phyloP scores from a whole-genome alignment of 345 rosid genomes.

The Eucalyptus dawsonii region DNA sequence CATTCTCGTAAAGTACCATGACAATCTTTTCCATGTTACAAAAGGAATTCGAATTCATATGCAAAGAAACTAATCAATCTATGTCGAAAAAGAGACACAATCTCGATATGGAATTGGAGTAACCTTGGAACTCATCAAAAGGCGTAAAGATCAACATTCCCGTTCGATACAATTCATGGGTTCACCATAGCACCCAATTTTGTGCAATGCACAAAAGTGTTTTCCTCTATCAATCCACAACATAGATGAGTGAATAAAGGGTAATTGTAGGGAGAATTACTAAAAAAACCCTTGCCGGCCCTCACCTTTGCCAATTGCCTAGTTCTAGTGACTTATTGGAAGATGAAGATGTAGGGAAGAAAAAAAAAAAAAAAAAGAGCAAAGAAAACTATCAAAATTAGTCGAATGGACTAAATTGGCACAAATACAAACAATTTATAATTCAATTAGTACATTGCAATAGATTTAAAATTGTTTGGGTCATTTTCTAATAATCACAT shows the following conservation, averaged over 20 bases:
- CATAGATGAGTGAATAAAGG: neutral
- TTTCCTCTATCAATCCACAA: neutral
- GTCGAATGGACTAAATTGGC: fast-evolving
- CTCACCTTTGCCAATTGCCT: neutral
- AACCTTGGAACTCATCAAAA: neutral
- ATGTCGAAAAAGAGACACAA: neutral
- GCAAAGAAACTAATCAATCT: neutral
- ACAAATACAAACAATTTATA: neutral
- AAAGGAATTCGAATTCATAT: neutral
- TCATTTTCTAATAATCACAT: neutral
- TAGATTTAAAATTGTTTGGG: neutral
- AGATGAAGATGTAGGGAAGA: neutral
- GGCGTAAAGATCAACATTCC: neutral
- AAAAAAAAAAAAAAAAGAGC: too few relatives aligned
- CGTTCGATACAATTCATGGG: neutral
- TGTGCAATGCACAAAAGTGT: neutral
- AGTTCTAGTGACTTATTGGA: neutral
- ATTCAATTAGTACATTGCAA: neutral
- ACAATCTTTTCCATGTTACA: neutral
- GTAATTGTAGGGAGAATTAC: fast-evolving
- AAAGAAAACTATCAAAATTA: neutral
- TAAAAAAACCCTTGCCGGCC: fast-evolving
- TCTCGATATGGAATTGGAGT: neutral
- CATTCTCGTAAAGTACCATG: neutral
- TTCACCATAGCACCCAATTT: neutral